Conservation (phyloP, 2,329 filamentous ascomycete genomes). For the Didymella segeticola region DNA sequence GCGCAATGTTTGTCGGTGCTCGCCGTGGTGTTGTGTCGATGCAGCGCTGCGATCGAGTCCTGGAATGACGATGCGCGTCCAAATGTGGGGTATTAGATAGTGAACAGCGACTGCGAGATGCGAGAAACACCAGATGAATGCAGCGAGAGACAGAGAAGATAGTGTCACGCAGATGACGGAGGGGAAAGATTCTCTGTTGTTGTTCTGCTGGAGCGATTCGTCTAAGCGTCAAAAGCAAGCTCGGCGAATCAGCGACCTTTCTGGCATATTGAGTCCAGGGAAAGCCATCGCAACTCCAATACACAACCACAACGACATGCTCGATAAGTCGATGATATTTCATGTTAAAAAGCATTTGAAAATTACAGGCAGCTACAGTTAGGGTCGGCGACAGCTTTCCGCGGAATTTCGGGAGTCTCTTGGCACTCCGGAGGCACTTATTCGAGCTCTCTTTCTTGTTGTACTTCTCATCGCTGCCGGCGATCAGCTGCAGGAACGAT, state of each 20-base stretch:
- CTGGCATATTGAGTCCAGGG: slow-evolving; percentile 24
- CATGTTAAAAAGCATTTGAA: background rate
- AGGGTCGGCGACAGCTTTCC: slow-evolving; percentile 13
- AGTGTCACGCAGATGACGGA: slow-evolving; percentile 23
- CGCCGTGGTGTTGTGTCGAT: slow-evolving; percentile 32
- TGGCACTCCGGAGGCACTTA: slow-evolving; percentile 11
- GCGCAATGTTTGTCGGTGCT: slow-evolving; percentile 29
- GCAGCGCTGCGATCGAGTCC: slow-evolving; percentile 23
- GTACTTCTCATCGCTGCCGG: slow-evolving; percentile 34
- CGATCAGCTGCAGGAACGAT: slow-evolving; percentile 46
- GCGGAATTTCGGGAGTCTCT: slow-evolving; percentile 41
- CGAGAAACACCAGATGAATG: slow-evolving; percentile 20
- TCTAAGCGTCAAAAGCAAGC: slow-evolving; percentile 22
- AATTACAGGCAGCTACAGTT: slow-evolving; percentile 4
- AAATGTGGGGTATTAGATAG: slow-evolving; percentile 1
- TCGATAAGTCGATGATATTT: slow-evolving; percentile 16
- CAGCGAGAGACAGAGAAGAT: slow-evolving; percentile 16
- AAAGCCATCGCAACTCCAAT: slow-evolving; percentile 24
- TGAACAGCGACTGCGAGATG: slow-evolving; percentile 17
- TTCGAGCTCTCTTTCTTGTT: slow-evolving; percentile 22
- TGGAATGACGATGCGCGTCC: slow-evolving; percentile 26
- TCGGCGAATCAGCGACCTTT: slow-evolving; percentile 22
- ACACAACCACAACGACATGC: slow-evolving; percentile 26
- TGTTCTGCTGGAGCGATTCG: slow-evolving; percentile 30
- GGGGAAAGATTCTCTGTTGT: slow-evolving; percentile 22